Evolutionary conservation across 83 land plant genomes (phyloP).

Genomic region (Isoetes engelmannii): DNA sequence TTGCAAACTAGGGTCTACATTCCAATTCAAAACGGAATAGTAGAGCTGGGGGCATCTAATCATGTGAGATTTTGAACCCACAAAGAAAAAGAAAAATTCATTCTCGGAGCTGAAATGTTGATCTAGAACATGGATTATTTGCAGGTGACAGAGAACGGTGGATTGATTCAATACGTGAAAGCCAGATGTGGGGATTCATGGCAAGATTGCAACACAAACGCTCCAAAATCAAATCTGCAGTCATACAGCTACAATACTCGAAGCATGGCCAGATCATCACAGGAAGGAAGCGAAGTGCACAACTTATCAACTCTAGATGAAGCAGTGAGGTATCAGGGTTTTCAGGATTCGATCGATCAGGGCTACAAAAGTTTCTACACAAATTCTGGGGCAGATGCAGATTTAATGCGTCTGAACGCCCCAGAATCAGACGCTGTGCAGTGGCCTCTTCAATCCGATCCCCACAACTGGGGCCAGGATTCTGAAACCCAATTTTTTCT

Average conservation of each 20-base stretch:
- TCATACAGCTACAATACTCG: too few species aligned
- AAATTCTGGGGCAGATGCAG: background rate
- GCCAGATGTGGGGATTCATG: slow-evolving; percentile 31
- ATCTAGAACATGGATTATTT: background rate
- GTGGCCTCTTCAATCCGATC: slow-evolving; percentile 9
- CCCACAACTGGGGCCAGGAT: slow-evolving; percentile 12
- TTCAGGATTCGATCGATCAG: background rate
- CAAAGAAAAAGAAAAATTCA: background rate
- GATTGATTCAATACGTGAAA: slow-evolving; percentile 25
- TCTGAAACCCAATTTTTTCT: slow-evolving; percentile 12
- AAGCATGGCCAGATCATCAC: too few species aligned
- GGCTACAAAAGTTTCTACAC: slow-evolving; percentile 24
- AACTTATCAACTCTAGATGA: too few species aligned
- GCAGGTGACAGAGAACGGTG: slow-evolving; percentile 27
- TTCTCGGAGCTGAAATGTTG: background rate
- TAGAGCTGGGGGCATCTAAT: slow-evolving; percentile 29
- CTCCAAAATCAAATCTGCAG: too few species aligned
- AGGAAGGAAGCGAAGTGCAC: too few species aligned
- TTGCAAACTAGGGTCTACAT: slow-evolving; percentile 33
- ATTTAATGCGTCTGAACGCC: too few species aligned
- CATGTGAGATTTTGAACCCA: slow-evolving; percentile 11
- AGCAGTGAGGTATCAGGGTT: background rate
- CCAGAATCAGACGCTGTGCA: slow-evolving; percentile 2
- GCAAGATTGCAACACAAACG: slow-evolving; percentile 17
- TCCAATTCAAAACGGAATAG: slow-evolving; percentile 31